A percentile compares a stretch with the other conserved stretches of the same genome.
These are phyloP conservation scores for Fusarium newnesense DNA, from an alignment of 2,329 filamentous ascomycete genomes.

Conservation along the genomic window DNA sequence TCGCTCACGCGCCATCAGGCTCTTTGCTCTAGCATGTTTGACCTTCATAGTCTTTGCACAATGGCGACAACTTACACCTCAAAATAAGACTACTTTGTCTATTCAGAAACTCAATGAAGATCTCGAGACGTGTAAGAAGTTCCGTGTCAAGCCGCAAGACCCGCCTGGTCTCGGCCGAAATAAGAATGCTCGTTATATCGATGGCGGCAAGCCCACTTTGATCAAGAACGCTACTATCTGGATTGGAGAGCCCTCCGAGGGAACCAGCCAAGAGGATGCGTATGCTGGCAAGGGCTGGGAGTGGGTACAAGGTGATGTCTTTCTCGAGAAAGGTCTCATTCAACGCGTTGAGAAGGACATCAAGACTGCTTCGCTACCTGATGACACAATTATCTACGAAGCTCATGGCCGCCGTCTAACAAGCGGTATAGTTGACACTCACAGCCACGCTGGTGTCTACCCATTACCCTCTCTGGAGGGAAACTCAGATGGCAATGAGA, in stretches of 20 bases:
- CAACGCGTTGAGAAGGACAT: slow-evolving; percentile 61
- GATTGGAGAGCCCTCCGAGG: slow-evolving; percentile 68
- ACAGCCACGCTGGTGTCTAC: slow-evolving; percentile 72
- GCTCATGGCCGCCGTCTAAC: slow-evolving; percentile 71
- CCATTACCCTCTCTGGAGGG: slow-evolving; percentile 65
- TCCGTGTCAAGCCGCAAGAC: slow-evolving; percentile 65
- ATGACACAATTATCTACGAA: slow-evolving; percentile 63
- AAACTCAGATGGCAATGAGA: slow-evolving; percentile 71
- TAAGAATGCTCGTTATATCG: slow-evolving; percentile 69
- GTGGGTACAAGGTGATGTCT: slow-evolving; percentile 70
- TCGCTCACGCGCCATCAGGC: slow-evolving; percentile 56
- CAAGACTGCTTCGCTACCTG: slow-evolving; percentile 53
- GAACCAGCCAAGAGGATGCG: slow-evolving; percentile 62
- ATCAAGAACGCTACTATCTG: slow-evolving; percentile 75
- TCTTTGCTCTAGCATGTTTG: slow-evolving; percentile 59
- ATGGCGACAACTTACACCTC: slow-evolving; percentile 55
- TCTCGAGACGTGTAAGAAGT: slow-evolving; percentile 64
- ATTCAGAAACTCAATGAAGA: slow-evolving; percentile 63
- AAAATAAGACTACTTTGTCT: slow-evolving; percentile 56
- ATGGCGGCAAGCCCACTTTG: slow-evolving; percentile 68
- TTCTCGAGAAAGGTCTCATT: slow-evolving; percentile 70
- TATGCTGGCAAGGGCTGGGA: slow-evolving; percentile 67
- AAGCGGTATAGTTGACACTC: slow-evolving; percentile 77
- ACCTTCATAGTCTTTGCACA: slow-evolving; percentile 62
- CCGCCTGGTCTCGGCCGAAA: slow-evolving; percentile 66